These are phyloP conservation scores for Cantharellus anzutake DNA, from an alignment of 768 basidiomycete species.

Conservation along the genomic window DNA sequence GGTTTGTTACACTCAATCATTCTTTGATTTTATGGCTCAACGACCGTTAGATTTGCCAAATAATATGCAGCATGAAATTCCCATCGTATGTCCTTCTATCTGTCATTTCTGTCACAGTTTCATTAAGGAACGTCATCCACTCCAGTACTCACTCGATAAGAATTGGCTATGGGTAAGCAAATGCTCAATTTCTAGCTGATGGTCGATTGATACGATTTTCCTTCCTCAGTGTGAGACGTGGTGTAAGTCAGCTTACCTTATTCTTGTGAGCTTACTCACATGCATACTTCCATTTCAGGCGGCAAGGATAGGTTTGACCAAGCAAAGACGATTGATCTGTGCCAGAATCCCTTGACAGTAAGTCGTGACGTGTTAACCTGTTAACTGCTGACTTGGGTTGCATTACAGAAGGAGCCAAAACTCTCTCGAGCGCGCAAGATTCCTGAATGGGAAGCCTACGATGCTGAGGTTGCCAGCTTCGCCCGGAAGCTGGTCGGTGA, in stretches of 20 bases:
- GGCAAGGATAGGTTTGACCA: conserved; percentile 66
- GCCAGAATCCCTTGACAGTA: conserved; percentile 90
- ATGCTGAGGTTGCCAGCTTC: conserved; percentile 73
- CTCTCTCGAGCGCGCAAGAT: conserved; percentile 82
- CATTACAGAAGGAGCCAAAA: conserved; percentile 83
- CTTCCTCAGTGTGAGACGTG: conserved; percentile 77
- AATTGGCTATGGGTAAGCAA: conserved; percentile 81
- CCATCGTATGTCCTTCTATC: conserved; percentile 47
- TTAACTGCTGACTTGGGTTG: neutral
- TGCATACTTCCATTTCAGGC: conserved; percentile 22
- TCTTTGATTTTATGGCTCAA: neutral
- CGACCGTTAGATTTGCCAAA: conserved; percentile 66
- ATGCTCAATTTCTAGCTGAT: neutral
- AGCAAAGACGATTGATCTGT: conserved; percentile 84
- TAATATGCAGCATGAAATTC: conserved; percentile 78
- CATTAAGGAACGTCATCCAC: conserved; percentile 1
- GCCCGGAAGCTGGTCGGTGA: conserved; percentile 49
- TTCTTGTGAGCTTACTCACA: neutral
- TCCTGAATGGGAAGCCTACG: conserved; percentile 95
- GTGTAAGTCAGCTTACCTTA: conserved; percentile 37
- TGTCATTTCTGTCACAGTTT: neutral
- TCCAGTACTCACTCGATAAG: conserved; percentile 66
- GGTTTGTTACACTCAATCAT: conserved; percentile 22
- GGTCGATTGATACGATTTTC: neutral
- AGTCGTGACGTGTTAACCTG: conserved; percentile 13